Evolutionary conservation across 2,329 filamentous ascomycete species (phyloP), one percentile per base, ranked within the genome.

Genomic region (Purpureocillium takamizusanense): DNA sequence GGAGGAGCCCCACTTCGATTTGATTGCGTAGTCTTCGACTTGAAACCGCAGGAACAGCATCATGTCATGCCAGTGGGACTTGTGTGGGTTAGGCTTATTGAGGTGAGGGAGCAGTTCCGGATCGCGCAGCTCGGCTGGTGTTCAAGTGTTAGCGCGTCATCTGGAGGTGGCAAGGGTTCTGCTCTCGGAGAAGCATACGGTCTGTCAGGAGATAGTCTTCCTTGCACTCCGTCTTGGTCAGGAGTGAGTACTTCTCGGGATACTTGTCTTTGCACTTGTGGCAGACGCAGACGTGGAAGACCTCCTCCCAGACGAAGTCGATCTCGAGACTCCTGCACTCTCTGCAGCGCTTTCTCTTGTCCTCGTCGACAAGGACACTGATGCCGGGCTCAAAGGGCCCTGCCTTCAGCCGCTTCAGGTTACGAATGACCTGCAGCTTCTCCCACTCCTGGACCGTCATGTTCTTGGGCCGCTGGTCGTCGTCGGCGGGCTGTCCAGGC

Each of bases 51-150:
- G 70, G 57, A 92, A 98, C 3, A 98, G 74, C 82, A 95, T 95
- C 92, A 98, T 98, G 67, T 94, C 87, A 60, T 95, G 88, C 86
- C 88, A 98, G 42, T 89, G 88, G 0, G 84, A 80, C 59, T 95
- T 95, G 63, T 95, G 92, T 1, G 92, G 92, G 52, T 98, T 98
- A 1, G 92, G 90, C 27, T 82, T 81, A 38, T 85, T 83, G 8
- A 98, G 72, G 57, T 94, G 89, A 0, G 90, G 90, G 1, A 98
- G 70, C 2, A 98, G 69, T 13, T 89, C 83, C 41, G 79, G 75
- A 53, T 98, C 92, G 51, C 83, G 83, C n/a, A 98, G 73, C 59
- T 98, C 92, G 28, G 89, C 86, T 85, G 35, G 2, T 8, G n/a
- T n/a, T n/a, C 2, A 3, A 7, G 4, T 7, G 33, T 33, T 4